Percentiles rank a stretch among this genome's conserved stretches.
Conservation (phyloP, 106 monocot species). For the Dendrobium nobile region DNA sequence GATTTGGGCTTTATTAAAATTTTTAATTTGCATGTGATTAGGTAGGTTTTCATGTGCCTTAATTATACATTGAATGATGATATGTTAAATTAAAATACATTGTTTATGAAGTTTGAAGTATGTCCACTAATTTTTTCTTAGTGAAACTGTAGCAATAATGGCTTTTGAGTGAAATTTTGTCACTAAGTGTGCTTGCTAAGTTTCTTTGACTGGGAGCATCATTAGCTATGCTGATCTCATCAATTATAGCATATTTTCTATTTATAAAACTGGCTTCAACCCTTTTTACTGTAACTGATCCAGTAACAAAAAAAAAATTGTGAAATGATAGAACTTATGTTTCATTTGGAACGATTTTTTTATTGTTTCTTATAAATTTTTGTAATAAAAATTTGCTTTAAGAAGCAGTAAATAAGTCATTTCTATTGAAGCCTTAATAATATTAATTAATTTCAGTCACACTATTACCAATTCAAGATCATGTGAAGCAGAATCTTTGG, state of each 20-base stretch:
- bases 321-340: too few relatives aligned
- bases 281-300: too few relatives aligned
- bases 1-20: not conserved
- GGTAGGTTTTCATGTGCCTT: conserved; percentile 2
- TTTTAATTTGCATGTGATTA: conserved; percentile 1
- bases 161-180: not conserved
- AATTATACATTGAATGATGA: not conserved
- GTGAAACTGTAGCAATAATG: not conserved
- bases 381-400: too few relatives aligned
- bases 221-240: not conserved
- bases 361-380: too few relatives aligned
- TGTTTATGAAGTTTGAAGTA: not conserved
- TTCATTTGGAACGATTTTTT: too few relatives aligned
- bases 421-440: not conserved
- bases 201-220: not conserved
- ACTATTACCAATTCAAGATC: not conserved
- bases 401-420: too few relatives aligned
- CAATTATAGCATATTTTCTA: not conserved
- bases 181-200: not conserved
- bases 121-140: not conserved
- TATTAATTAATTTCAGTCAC: not conserved
- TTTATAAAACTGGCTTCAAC: not conserved
- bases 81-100: not conserved
- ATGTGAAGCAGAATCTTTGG: not conserved
- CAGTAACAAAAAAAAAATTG: too few relatives aligned